Evolutionary conservation across 2,329 filamentous ascomycete species (phyloP).

Genomic region (Catunica adiposa): DNA sequence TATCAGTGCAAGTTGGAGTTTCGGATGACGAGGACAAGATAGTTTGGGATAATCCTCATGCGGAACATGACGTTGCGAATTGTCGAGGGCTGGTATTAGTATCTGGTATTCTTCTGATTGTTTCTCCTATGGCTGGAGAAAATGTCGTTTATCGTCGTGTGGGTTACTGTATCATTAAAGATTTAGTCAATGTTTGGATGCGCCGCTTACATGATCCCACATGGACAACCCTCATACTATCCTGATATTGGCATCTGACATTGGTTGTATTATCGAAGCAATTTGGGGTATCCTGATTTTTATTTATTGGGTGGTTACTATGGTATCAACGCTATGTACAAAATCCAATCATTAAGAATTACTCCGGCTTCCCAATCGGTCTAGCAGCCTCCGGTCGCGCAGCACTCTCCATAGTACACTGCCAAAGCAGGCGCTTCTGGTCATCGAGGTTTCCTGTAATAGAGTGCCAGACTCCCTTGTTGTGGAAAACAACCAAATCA

Average conservation of each 20-base stretch:
- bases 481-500: constrained; percentile 21
- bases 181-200: not conserved
- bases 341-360: not conserved
- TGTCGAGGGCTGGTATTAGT: not conserved
- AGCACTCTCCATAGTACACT: constrained; percentile 18
- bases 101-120: not conserved
- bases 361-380: not conserved
- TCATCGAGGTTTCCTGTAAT: constrained; percentile 19
- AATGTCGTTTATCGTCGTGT: not conserved
- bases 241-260: not conserved
- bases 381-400: constrained; percentile 6
- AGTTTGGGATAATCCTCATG: not conserved
- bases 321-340: not conserved
- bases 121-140: not conserved
- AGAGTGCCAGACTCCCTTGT: constrained; percentile 21
- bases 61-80: not conserved
- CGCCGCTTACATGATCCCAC: not conserved
- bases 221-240: not conserved
- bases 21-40: not conserved
- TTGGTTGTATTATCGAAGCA: not conserved
- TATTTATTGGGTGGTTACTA: not conserved
- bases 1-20: not conserved
- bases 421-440: constrained; percentile 20
- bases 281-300: not conserved
- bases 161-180: not conserved